Evolutionary conservation across 1,284 basidiomycete genomes (phyloP).

Genomic region (Ganoderma resinaceum): DNA sequence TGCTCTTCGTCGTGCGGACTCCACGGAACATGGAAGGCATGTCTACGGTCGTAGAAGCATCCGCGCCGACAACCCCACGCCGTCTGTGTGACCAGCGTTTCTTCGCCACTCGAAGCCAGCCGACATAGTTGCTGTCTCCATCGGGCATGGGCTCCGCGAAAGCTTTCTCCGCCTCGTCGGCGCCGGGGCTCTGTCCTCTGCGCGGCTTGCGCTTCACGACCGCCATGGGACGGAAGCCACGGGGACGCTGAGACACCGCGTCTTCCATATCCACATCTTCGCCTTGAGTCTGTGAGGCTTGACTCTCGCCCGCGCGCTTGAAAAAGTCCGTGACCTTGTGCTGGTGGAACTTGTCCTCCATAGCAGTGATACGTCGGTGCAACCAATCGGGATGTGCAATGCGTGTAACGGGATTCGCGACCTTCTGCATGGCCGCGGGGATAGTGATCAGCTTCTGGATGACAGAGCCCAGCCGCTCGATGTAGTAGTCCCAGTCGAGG

Average conservation of each 20-base stretch:
- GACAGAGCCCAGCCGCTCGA: conserved; percentile 96
- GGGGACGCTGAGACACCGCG: conserved; percentile 46
- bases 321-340: conserved; percentile 98
- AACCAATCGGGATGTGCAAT: conserved; percentile 99
- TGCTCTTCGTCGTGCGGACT: conserved; percentile 68
- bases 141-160: conserved; percentile 58
- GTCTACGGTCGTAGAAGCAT: conserved; percentile 42
- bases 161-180: conserved; percentile 41
- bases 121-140: conserved; percentile 67
- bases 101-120: conserved; percentile 84
- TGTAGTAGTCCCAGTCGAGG: conserved; percentile 99
- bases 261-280: conserved; percentile 73
- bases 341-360: conserved; percentile 97
- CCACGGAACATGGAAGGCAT: conserved; percentile 86
- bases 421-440: conserved; percentile 98
- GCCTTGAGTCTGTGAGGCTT: conserved; percentile 39
- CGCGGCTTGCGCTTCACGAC: conserved; percentile 62
- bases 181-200: conserved; percentile 49
- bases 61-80: conserved; percentile 31
- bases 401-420: conserved; percentile 95
- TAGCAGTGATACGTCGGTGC: conserved; percentile 86
- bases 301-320: conserved; percentile 47
- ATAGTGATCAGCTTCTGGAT: conserved; percentile 99
- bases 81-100: conserved; percentile 78
- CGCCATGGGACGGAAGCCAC: conserved; percentile 47